phyloP scores from a whole-genome alignment of 148 eudicot species.

The Oxyria digyna region DNA sequence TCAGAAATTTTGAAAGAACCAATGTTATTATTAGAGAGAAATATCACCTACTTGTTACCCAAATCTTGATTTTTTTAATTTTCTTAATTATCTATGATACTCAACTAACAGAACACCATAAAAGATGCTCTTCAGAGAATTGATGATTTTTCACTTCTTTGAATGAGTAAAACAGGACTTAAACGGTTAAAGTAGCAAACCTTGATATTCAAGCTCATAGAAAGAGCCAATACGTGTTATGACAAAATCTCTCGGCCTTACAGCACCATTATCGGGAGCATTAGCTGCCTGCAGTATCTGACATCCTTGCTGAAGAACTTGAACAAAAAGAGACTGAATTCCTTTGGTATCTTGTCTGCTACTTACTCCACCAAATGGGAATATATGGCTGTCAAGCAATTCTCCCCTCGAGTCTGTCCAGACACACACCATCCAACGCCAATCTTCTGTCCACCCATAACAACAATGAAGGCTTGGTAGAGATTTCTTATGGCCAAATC shows the following conservation, averaged over 20 bases:
- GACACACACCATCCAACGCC: slow-evolving; percentile 95
- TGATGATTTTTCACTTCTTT: neutral
- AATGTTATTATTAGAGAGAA: too few species aligned
- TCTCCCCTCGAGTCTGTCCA: slow-evolving; percentile 99
- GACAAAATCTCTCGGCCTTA: slow-evolving; percentile 76
- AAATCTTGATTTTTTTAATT: too few species aligned
- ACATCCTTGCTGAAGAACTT: slow-evolving; percentile 94
- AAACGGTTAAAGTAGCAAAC: slow-evolving; percentile 21
- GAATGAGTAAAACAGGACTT: neutral
- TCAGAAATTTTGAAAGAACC: too few species aligned
- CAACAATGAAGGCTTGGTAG: slow-evolving; percentile 90
- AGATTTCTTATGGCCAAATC: slow-evolving; percentile 40
- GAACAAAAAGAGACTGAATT: slow-evolving; percentile 85
- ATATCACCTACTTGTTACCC: too few species aligned
- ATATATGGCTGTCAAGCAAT: slow-evolving; percentile 76
- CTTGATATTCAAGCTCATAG: slow-evolving; percentile 94
- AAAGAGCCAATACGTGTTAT: slow-evolving; percentile 89
- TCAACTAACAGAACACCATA: too few species aligned
- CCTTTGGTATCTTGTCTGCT: slow-evolving; percentile 99
- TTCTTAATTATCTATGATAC: too few species aligned
- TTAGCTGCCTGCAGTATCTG: slow-evolving; percentile 76
- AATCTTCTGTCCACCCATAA: slow-evolving; percentile 99
- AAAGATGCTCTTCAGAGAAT: too few species aligned
- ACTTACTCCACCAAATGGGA: slow-evolving; percentile 95
- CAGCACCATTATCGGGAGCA: slow-evolving; percentile 46